These are phyloP conservation scores for Neoboletus subvelutipes DNA, from an alignment of 768 basidiomycete species.

Conservation along the genomic window DNA sequence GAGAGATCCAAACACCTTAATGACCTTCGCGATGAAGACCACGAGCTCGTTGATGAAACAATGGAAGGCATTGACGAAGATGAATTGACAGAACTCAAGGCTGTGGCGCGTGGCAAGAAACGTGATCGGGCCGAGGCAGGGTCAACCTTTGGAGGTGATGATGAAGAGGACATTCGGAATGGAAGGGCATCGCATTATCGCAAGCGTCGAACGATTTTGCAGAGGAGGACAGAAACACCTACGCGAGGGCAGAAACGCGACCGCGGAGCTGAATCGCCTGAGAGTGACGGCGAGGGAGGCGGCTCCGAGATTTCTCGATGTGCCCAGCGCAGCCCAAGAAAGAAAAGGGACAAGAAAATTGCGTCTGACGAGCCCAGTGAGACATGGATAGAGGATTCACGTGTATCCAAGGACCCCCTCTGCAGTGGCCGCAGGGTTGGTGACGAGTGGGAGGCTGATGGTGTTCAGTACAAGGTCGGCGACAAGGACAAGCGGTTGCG, in stretches of 20 bases:
- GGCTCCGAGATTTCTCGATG: constrained; percentile 12
- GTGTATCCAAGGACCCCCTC: constrained; percentile 47
- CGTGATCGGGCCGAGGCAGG: constrained; percentile 74
- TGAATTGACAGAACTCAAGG: constrained; percentile 39
- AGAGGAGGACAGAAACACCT: constrained; percentile 49
- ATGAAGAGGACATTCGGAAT: constrained; percentile 40
- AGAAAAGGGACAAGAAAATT: constrained; percentile 54
- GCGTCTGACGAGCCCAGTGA: constrained; percentile 43
- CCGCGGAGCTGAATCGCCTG: constrained; percentile 51
- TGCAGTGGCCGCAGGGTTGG: constrained; percentile 61
- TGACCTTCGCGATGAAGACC: constrained; percentile 53
- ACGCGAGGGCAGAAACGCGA: constrained; percentile 66
- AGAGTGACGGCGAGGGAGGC: constrained; percentile 27
- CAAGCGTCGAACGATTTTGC: constrained; percentile 56
- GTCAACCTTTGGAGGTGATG: constrained; percentile 66
- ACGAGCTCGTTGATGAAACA: constrained; percentile 34
- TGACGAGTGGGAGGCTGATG: constrained; percentile 76
- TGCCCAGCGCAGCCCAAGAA: constrained; percentile 34
- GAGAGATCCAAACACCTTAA: constrained; percentile 39
- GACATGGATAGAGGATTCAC: constrained; percentile 48
- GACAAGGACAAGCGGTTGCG: constrained; percentile 67
- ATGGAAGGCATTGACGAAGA: constrained; percentile 44
- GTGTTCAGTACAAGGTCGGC: constrained; percentile 68
- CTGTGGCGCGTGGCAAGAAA: constrained; percentile 57
- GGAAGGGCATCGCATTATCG: constrained; percentile 46